Conservation (phyloP, 768 basidiomycete genomes). For the Crucibulum laeve region DNA sequence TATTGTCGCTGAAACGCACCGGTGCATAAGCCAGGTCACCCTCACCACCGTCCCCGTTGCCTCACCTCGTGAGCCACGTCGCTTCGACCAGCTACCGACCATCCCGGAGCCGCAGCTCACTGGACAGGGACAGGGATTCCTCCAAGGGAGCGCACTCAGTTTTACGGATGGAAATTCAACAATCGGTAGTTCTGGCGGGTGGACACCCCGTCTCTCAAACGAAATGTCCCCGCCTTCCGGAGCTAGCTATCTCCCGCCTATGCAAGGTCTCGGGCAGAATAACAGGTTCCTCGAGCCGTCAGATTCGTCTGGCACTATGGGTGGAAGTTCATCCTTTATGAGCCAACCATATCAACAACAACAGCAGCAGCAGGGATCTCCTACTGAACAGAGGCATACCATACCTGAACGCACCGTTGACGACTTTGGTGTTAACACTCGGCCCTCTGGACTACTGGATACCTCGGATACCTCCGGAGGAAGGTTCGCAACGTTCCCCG, state of each 20-base stretch:
- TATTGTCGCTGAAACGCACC: conserved; percentile 60
- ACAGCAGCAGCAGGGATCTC: neutral
- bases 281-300: conserved; percentile 23
- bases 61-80: conserved; percentile 15
- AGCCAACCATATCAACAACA: conserved; percentile 4
- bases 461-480: conserved; percentile 27
- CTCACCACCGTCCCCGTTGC: conserved; percentile 37
- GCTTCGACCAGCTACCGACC: conserved; percentile 10
- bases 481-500: conserved; percentile 68
- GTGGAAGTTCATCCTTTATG: too few species aligned
- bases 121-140: too few species aligned
- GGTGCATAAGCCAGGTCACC: conserved; percentile 46
- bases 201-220: conserved; percentile 6
- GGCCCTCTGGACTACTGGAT: conserved; percentile 15
- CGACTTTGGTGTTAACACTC: conserved; percentile 36
- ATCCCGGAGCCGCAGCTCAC: neutral
- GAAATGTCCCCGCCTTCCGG: conserved; percentile 5
- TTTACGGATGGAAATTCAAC: too few species aligned
- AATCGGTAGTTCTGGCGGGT: neutral
- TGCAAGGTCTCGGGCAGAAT: conserved; percentile 18
- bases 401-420: conserved; percentile 23
- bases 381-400: neutral
- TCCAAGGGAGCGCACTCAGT: too few species aligned
- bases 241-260: conserved; percentile 17
- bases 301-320: too few species aligned